Conservation (phyloP, 2,329 filamentous ascomycete species). For the Pseudofabraea citricarpa region DNA sequence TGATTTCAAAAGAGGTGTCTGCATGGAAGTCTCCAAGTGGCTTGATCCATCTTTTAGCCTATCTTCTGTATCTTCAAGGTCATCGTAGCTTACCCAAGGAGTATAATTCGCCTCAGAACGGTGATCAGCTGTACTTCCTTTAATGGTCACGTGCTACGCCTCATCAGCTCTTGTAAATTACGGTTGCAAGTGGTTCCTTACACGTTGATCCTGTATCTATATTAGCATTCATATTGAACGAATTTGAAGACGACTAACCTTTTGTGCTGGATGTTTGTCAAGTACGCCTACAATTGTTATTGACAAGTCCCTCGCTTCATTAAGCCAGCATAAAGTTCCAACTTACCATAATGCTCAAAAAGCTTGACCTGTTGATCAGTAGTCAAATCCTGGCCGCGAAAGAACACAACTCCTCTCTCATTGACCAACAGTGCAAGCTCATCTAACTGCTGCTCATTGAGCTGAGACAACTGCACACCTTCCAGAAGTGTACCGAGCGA, state of each 20-base stretch:
- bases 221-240: too few relatives aligned
- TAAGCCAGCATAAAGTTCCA: conserved; percentile 5
- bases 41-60: conserved; percentile 9
- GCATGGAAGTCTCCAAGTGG: conserved; percentile 38
- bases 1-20: conserved; percentile 46
- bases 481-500: conserved; percentile 32
- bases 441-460: conserved; percentile 20
- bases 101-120: conserved; percentile 41
- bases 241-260: too few relatives aligned
- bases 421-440: conserved; percentile 25
- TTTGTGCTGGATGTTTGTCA: conserved; percentile 42
- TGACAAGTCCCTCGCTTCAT: background rate
- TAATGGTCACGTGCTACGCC: conserved; percentile 36
- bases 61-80: background rate
- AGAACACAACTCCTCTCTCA: conserved; percentile 47
- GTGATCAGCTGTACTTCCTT: conserved; percentile 39
- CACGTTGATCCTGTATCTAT: conserved; percentile 13
- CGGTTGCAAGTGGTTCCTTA: background rate
- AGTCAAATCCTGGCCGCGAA: conserved; percentile 41
- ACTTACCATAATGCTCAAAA: conserved; percentile 40
- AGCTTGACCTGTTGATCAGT: conserved; percentile 38
- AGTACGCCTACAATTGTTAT: conserved; percentile 27
- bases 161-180: background rate
- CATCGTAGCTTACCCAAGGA: conserved; percentile 29
- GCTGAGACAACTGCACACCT: conserved; percentile 19